Evolutionary conservation across 352 stramenopile genomes (phyloP).

Genomic region (Phytophthora pinifolia): DNA sequence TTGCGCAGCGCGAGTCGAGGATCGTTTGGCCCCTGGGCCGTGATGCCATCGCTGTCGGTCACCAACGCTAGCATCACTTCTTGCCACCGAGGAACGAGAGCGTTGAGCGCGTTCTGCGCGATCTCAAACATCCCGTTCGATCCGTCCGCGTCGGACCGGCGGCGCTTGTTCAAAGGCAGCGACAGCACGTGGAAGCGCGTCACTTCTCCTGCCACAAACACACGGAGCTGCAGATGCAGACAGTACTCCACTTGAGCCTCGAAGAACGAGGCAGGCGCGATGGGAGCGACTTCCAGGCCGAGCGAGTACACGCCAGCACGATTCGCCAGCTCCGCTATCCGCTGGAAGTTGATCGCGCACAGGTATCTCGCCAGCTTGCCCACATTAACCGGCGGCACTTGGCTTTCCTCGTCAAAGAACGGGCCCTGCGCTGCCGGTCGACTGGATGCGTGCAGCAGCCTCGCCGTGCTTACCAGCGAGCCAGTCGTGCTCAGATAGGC

Average conservation of each 20-base stretch:
- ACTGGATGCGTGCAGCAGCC: conserved; percentile 14
- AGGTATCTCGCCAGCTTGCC: conserved; percentile 25
- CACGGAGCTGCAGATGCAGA: conserved; percentile 28
- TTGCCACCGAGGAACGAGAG: conserved; percentile 21
- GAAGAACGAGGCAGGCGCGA: conserved; percentile 19
- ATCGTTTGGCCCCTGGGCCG: conserved; percentile 9
- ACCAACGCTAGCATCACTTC: conserved; percentile 23
- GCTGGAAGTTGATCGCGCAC: conserved; percentile 32
- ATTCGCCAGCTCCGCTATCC: conserved; percentile 21
- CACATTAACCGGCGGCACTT: conserved; percentile 7
- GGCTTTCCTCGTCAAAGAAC: conserved; percentile 16
- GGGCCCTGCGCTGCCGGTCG: background rate
- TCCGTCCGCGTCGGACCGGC: conserved; percentile 13
- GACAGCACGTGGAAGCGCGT: conserved; percentile 27
- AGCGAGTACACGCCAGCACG: conserved; percentile 17
- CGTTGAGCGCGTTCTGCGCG: conserved; percentile 21
- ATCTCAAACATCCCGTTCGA: conserved; percentile 28
- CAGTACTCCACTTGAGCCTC: conserved; percentile 29
- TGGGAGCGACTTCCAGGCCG: conserved; percentile 21
- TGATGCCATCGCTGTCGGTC: conserved; percentile 21
- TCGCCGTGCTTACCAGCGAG: conserved; percentile 19
- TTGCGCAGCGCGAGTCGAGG: conserved; percentile 22
- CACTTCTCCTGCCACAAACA: conserved; percentile 25
- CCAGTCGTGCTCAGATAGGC: conserved; percentile 24
- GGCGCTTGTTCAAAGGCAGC: conserved; percentile 28